Base-by-base conservation (phyloP, 192 early-diverging fungal species). In the Coemansia sp. region DNA sequence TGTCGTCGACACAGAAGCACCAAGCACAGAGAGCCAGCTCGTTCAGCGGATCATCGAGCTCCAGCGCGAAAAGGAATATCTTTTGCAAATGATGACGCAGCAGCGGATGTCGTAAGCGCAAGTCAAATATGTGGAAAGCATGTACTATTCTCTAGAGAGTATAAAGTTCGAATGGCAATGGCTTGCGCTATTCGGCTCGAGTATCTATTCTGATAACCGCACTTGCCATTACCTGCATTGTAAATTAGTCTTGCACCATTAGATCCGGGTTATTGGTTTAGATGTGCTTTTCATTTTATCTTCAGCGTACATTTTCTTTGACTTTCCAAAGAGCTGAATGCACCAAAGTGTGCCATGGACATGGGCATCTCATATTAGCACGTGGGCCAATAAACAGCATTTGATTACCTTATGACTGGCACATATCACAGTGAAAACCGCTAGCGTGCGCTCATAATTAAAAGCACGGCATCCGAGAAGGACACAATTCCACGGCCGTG, bases 31-130 rank as follows among this genome's bases (percentile, higher is more conserved):
- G 49, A 49, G 48, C 34, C 34, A 34, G 19, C 10, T 43, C 48
- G 49, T 63, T 52, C 50, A 48, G 34, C 38, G 38, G 38, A 40
- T 65, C 33, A 36, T 48, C 48, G 25, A 61, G 66, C 66, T 61
- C 45, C 66, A 67, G 42, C 66, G 49, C 48, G 58, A 67, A 29
- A 68, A 68, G 50, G 66, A 68, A 34, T 50, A 56, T n/a, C 45
- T 68, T 33, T 40, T 68, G 25, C 66, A 54, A 34, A 42, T 68
- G 6, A 53, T 68, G 6, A 50, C 20, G 48, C 22, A 23, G 20
- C 66, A 68, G 11, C 59, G 42, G 14, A 34, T 59, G 17, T 46
- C 60, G 3, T 68, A 48, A 8, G 23, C 34, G 20, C 13, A 14
- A 32, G 2, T 2, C 10, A 20, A 57, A 41, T 32, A 33, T 34